Evolutionary conservation across 257 asterid genomes (phyloP).

Genomic region (Eustoma russellianum): DNA sequence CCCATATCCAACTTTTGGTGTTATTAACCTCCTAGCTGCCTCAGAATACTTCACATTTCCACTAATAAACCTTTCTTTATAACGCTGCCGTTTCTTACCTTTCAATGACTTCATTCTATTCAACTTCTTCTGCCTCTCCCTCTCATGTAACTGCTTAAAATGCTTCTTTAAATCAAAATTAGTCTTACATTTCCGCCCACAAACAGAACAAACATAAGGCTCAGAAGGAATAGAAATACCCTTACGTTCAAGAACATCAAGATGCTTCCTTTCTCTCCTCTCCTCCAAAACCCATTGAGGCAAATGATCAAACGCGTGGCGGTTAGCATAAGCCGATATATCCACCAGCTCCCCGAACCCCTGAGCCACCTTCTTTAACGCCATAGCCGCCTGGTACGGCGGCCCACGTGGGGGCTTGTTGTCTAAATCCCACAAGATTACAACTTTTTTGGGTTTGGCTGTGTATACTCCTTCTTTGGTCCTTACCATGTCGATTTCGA

Average conservation of each 20-base stretch:
- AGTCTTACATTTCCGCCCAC: slow-evolving; percentile 76
- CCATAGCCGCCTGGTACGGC: slow-evolving; percentile 76
- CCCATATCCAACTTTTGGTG: slow-evolving; percentile 72
- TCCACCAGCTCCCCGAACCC: slow-evolving; percentile 70
- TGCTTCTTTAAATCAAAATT: slow-evolving; percentile 70
- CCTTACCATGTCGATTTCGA: slow-evolving; percentile 78
- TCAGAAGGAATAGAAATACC: slow-evolving; percentile 35
- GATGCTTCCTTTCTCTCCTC: slow-evolving; percentile 50
- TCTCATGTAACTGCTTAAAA: slow-evolving; percentile 68
- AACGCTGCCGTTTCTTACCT: slow-evolving; percentile 80
- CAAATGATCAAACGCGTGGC: slow-evolving; percentile 78
- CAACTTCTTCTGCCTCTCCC: slow-evolving; percentile 81
- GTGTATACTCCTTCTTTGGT: slow-evolving; percentile 54
- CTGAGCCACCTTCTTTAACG: slow-evolving; percentile 56
- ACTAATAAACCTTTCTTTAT: slow-evolving; percentile 57
- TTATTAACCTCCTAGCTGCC: slow-evolving; percentile 55
- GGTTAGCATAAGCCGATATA: slow-evolving; percentile 81
- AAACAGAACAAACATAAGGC: slow-evolving; percentile 66
- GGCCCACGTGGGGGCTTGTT: slow-evolving; percentile 96
- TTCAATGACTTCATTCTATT: slow-evolving; percentile 65
- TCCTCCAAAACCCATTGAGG: slow-evolving; percentile 80
- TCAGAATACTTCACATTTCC: slow-evolving; percentile 71
- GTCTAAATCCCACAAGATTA: slow-evolving; percentile 81
- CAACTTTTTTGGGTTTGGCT: slow-evolving; percentile 69
- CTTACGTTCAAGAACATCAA: slow-evolving; percentile 57